Evolutionary conservation across 305 asterid species (phyloP).

Genomic region (Solanum aculeatissimum): DNA sequence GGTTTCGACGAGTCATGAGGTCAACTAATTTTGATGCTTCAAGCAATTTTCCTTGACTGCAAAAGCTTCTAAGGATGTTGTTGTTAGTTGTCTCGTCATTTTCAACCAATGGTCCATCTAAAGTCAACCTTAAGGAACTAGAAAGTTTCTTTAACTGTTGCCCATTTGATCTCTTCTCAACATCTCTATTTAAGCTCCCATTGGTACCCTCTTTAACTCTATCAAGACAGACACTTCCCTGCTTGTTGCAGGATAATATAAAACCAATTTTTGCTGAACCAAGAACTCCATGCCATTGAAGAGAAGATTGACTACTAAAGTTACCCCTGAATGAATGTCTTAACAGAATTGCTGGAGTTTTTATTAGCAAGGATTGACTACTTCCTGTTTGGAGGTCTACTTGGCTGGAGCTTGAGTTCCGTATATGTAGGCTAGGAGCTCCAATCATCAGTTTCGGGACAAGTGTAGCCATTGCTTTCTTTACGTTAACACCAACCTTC

Average conservation of each 20-base stretch:
- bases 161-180: conserved; percentile 17
- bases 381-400: conserved; percentile 17
- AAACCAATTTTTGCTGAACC: conserved; percentile 17
- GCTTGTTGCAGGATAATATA: conserved; percentile 20
- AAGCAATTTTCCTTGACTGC: conserved; percentile 45
- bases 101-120: conserved; percentile 38
- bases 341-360: conserved; percentile 5
- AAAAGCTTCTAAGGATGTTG: conserved; percentile 51
- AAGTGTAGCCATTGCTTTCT: conserved; percentile 28
- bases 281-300: conserved; percentile 9
- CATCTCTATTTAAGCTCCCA: conserved; percentile 14
- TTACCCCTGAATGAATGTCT: conserved; percentile 11
- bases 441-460: conserved; percentile 29
- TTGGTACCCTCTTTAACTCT: conserved; percentile 17
- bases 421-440: conserved; percentile 20
- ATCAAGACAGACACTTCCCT: conserved; percentile 27
- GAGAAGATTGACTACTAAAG: conserved; percentile 9
- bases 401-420: conserved; percentile 17
- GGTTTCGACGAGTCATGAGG: conserved; percentile 69
- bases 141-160: conserved; percentile 21
- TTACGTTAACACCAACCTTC: conserved; percentile 2
- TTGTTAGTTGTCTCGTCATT: conserved; percentile 72
- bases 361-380: conserved; percentile 6
- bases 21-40: conserved; percentile 56
- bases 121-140: conserved; percentile 18